phyloP scores from a whole-genome alignment of 2,329 filamentous ascomycete genomes.

The Polytolypa hystricis region DNA sequence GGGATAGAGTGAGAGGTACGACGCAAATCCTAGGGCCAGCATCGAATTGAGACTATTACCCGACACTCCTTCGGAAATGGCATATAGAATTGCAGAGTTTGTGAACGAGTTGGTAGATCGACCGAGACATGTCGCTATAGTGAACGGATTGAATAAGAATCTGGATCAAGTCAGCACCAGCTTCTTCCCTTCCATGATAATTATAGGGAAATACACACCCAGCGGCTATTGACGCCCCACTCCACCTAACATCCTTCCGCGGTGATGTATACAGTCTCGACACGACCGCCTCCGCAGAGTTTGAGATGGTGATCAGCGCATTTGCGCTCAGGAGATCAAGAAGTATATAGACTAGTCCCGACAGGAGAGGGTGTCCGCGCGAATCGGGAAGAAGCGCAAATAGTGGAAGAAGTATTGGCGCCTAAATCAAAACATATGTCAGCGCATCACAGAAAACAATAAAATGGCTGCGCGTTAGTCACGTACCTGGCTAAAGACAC shows the following conservation, averaged over 20 bases:
- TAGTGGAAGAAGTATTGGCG: slow-evolving; percentile 78
- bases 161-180: slow-evolving; percentile 34
- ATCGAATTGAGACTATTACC: slow-evolving; percentile 66
- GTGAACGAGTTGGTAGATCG: slow-evolving; percentile 83
- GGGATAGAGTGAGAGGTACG: slow-evolving; percentile 88
- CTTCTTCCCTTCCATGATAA: background rate
- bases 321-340: slow-evolving; percentile 75
- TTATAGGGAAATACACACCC: slow-evolving; percentile 43
- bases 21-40: slow-evolving; percentile 73
- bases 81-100: slow-evolving; percentile 74
- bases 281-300: slow-evolving; percentile 66
- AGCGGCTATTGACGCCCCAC: slow-evolving; percentile 63
- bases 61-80: slow-evolving; percentile 66
- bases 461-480: background rate
- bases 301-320: slow-evolving; percentile 66
- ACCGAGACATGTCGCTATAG: slow-evolving; percentile 78
- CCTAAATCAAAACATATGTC: slow-evolving; percentile 50
- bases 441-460: background rate
- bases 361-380: slow-evolving; percentile 56
- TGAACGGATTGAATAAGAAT: slow-evolving; percentile 91
- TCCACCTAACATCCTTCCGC: slow-evolving; percentile 63
- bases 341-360: slow-evolving; percentile 66
- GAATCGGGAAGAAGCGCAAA: slow-evolving; percentile 78
- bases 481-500: slow-evolving; percentile 58
- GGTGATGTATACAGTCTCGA: slow-evolving; percentile 69